phyloP scores from a whole-genome alignment of 305 asterid species.

The Fraxinus latifolia region DNA sequence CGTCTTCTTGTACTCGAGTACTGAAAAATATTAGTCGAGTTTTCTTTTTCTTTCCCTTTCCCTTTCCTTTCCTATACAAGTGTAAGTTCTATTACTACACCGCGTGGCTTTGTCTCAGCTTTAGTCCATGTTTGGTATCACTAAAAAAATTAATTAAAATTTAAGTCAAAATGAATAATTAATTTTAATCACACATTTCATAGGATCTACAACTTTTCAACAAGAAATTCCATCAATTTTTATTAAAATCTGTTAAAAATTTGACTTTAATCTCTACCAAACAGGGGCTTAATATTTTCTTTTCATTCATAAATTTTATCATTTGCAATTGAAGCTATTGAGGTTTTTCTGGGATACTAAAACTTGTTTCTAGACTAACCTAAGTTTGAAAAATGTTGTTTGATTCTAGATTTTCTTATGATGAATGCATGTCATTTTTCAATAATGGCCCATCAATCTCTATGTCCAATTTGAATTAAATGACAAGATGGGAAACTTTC shows the following conservation, averaged over 20 bases:
- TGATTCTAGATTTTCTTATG: neutral
- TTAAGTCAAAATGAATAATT: neutral
- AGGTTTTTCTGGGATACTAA: neutral
- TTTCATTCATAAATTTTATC: neutral
- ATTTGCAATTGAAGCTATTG: slow-evolving; percentile 1
- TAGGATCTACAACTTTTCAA: neutral
- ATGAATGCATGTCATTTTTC: neutral
- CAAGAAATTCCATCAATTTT: too few relatives aligned
- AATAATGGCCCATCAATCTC: neutral
- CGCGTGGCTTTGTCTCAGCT: slow-evolving; percentile 4
- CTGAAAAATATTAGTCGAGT: neutral
- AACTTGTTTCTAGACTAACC: neutral
- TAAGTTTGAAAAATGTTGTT: neutral
- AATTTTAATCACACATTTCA: neutral
- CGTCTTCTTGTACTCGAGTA: neutral
- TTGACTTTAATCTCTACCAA: neutral
- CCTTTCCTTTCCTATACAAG: neutral
- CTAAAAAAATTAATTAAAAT: too few relatives aligned
- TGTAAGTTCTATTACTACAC: neutral
- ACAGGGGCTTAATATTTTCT: neutral
- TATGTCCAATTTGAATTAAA: neutral
- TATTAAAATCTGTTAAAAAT: too few relatives aligned
- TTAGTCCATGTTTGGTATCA: neutral
- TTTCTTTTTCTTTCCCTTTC: neutral
- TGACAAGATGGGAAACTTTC: neutral